Percentiles rank a stretch among this genome's conserved stretches.
Evolutionary conservation across 371 early-diverging fungal species (phyloP).

Genomic region (Mucor indicus): DNA sequence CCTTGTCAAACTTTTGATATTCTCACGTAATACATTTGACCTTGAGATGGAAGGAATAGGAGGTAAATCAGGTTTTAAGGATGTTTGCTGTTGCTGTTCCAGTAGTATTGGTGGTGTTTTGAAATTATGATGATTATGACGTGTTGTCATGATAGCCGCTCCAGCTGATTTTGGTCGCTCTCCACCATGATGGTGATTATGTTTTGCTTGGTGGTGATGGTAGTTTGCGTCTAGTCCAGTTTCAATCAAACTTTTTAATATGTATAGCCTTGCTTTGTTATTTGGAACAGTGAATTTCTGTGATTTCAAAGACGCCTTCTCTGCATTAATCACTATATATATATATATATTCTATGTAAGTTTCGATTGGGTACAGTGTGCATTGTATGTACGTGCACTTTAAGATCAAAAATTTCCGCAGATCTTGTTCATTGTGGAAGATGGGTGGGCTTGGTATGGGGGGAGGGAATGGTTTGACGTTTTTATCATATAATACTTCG

Average conservation of each 20-base stretch:
- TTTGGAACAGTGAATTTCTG: constrained; percentile 58
- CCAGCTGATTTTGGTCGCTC: constrained; percentile 17
- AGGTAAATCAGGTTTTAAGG: constrained; percentile 4
- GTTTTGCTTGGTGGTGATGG: neutral
- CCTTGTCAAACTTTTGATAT: constrained; percentile 30
- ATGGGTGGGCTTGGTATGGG: constrained; percentile 62
- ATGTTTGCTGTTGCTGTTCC: too few relatives aligned
- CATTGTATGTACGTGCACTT: constrained; percentile 37
- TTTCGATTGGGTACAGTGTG: neutral
- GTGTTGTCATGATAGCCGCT: constrained; percentile 2
- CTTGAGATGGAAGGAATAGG: constrained; percentile 34
- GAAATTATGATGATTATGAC: neutral
- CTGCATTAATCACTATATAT: constrained; percentile 63
- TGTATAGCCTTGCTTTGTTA: constrained; percentile 43
- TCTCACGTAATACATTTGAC: constrained; percentile 36
- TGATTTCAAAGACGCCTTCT: constrained; percentile 71
- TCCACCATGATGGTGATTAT: neutral
- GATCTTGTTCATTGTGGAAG: constrained; percentile 43
- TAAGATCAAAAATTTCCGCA: constrained; percentile 58
- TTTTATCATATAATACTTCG: constrained; percentile 50
- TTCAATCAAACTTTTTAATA: constrained; percentile 39
- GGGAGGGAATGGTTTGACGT: constrained; percentile 66
- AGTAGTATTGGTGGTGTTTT: neutral
- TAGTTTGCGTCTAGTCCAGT: constrained; percentile 25
- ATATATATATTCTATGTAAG: neutral